Base-by-base conservation (phyloP, 306 rosid species). In the Phaseolus lunatus region DNA sequence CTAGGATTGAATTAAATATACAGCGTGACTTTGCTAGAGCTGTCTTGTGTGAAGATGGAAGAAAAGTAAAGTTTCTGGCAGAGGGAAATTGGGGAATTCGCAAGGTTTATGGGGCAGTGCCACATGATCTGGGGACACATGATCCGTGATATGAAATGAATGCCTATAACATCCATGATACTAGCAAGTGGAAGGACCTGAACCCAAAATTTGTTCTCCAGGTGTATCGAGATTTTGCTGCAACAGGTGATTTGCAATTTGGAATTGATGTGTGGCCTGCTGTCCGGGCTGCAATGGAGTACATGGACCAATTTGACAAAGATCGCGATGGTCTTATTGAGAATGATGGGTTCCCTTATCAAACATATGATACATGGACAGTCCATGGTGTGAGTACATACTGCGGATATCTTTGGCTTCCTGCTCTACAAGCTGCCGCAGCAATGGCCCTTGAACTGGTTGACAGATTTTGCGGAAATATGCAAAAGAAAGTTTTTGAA, bases 251-350 rank as follows among this genome's bases (percentile, higher is more conserved):
- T 85, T 85, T 92, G 91, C 85, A 97, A 48, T 95, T 92, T 88
- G 99, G 99, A 43, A 89, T 92, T 58, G 99, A 92, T 84, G 99
- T 95, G 31, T 95, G 99, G 99, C 99, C 97, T 49, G 90, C 99
- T 62, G 97, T 95, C 44, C 93, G 97, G 41, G 93, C 96, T 31
- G 98, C 98, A 47, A 90, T 95, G 89, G 98, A 89, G 78, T 92
- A 92, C 87, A 86, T 95, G 97, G 90, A 89, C 67, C 97, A 90
- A 71, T 95, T 95, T 79, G 98, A 95, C 75, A 82, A 87, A 85
- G 98, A 95, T 76, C 84, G 81, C 33, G 98, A 95, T 75, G 96
- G 97, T 77, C 91, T 95, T 66, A 81, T 95, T 81, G 99, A 95
- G 83, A 95, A 95, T 22, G 99, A 95, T 29, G 97, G 97, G 23